Evolutionary conservation across 345 rosid species (phyloP), one percentile per base, ranked within the genome.

Genomic region (Hirschfeldia incana): DNA sequence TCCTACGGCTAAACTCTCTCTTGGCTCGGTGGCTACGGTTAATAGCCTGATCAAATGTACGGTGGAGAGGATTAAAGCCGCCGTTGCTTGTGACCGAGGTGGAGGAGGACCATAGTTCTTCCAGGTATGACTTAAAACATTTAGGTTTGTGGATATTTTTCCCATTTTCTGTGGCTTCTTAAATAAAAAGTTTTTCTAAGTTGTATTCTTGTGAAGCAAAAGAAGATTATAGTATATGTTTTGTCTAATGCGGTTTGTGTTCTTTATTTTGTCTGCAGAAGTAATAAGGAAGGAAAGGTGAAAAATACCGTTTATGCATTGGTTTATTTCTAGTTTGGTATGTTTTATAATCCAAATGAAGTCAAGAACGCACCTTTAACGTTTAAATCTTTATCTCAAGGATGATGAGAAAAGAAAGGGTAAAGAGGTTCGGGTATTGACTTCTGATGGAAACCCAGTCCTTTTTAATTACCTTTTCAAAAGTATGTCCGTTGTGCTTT

Each of bases 361-460:
- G 97, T 90, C 97, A 92, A 91, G 97, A 91, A 83, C 97, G 92
- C 97, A 91, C 97, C 97, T 88, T 76, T 46, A 83, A 85, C 84
- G 77, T 83, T 81, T 26, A 63, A 49, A 4, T 69, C 77, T 85
- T 80, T 68, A 78, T 74, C 76, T 42, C 32, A 10, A 49, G 1
- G 53, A 8, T 26, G 76, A 53, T 75, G 79, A 69, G 64, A 46
- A 80, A 13, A 80, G 44, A 66, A 67, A 73, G 65, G 73, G 80
- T 76, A 65, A 76, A 70, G 83, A 79, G 94, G 94, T 89, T 91
- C 91, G 97, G 97, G 94, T 64, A 88, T 89, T 91, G 97, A 91
- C 92, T 91, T 88, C 67, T 76, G 81, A 65, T 81, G 81, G 84
- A 76, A 60, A 10, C 65, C 15, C 73, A 72, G 74, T 69, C 51